These are phyloP conservation scores for Trichophyton equinum DNA, from an alignment of 2,329 filamentous ascomycete species.

Conservation along the genomic window DNA sequence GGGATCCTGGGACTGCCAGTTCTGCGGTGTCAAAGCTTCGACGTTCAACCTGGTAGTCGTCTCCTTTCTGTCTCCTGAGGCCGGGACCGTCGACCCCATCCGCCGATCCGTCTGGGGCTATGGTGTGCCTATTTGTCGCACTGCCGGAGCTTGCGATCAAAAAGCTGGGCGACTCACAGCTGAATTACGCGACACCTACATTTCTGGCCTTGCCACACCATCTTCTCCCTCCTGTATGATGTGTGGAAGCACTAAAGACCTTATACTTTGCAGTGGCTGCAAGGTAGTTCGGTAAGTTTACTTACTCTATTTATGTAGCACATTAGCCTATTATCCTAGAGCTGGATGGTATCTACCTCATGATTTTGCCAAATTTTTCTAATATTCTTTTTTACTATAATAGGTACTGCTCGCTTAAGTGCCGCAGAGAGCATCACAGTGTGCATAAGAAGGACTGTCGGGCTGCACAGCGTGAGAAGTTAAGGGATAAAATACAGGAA, in stretches of 20 bases:
- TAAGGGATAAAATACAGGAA: neutral
- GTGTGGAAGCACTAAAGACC: neutral
- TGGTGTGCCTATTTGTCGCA: conserved; percentile 5
- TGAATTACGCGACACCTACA: neutral
- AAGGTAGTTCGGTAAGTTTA: conserved; percentile 3
- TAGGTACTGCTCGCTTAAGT: conserved; percentile 6
- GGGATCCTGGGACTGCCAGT: conserved; percentile 5
- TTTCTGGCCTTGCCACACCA: neutral
- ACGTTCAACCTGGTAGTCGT: neutral
- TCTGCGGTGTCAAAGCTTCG: neutral
- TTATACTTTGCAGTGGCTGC: neutral
- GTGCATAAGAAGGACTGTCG: conserved; percentile 7
- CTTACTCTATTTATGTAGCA: neutral
- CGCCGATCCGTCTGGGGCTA: conserved; percentile 4
- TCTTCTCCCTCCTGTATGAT: neutral
- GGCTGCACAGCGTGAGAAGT: conserved; percentile 4
- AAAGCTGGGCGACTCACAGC: neutral
- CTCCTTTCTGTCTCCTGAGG: conserved; percentile 1
- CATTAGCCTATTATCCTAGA: neutral
- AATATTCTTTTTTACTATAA: neutral
- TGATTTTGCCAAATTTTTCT: neutral
- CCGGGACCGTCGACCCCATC: neutral
- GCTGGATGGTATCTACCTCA: neutral
- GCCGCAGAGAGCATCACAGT: conserved; percentile 1
- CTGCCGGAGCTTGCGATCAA: conserved; percentile 3